Percentiles rank a stretch among this genome's conserved stretches.
Evolutionary conservation across 345 rosid genomes (phyloP).

Genomic region (Clarkia xantiana): DNA sequence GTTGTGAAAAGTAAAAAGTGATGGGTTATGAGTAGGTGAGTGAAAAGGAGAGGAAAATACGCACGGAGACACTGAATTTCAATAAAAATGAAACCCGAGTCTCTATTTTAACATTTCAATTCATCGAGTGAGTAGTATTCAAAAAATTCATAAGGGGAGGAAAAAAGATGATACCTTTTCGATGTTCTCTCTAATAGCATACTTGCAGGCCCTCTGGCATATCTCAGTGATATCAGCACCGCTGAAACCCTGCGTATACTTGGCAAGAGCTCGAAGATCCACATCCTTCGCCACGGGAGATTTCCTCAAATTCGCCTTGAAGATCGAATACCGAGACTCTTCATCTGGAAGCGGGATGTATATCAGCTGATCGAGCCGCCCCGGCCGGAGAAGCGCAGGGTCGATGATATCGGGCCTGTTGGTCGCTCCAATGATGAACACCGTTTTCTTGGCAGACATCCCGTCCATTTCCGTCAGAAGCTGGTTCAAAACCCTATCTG

Average conservation of each 20-base stretch:
- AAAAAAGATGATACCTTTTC: slow-evolving; percentile 44
- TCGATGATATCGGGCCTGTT: slow-evolving; percentile 91
- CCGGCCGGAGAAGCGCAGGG: slow-evolving; percentile 89
- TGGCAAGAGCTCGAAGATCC: slow-evolving; percentile 76
- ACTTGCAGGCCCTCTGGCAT: slow-evolving; percentile 88
- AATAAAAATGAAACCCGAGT: too few species aligned
- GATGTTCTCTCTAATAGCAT: slow-evolving; percentile 85
- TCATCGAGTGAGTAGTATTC: too few species aligned
- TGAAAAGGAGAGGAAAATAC: too few species aligned
- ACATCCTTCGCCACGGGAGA: slow-evolving; percentile 82
- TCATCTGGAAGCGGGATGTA: slow-evolving; percentile 94
- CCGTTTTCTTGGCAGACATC: slow-evolving; percentile 94
- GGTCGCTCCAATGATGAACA: slow-evolving; percentile 91
- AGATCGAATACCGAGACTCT: slow-evolving; percentile 71
- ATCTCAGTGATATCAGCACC: slow-evolving; percentile 97
- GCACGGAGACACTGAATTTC: too few species aligned
- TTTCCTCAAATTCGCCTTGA: slow-evolving; percentile 82
- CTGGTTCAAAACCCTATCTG: slow-evolving; percentile 91
- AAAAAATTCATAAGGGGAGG: slow-evolving; percentile 7
- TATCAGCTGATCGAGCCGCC: slow-evolving; percentile 83
- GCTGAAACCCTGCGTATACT: slow-evolving; percentile 83
- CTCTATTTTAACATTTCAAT: too few species aligned
- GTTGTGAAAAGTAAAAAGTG: too few species aligned
- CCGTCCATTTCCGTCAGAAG: slow-evolving; percentile 98
- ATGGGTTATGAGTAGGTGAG: too few species aligned